Evolutionary conservation across 352 stramenopile genomes (phyloP), one percentile per base, ranked within the genome.

Genomic region (Blastocystis sp.): DNA sequence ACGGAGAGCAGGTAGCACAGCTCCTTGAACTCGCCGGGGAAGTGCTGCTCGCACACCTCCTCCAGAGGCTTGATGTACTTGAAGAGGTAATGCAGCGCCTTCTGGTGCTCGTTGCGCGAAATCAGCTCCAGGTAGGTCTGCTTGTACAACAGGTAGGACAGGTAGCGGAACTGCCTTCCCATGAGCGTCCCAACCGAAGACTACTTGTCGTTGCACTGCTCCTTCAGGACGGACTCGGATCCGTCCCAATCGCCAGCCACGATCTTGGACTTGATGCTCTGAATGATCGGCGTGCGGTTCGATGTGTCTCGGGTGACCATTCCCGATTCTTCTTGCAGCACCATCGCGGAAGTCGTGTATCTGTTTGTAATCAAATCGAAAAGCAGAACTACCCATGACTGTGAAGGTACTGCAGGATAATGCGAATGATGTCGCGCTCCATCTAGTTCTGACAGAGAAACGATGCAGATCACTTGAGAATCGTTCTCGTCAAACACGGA

Each of bases 11-110:
- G 43, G 48, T 81, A 81, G 45, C 71, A 81, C 28, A 81, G 59
- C 45, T 81, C 71, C 71, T 63, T 81, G 45, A 81, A 81, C 60
- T 81, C 71, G 28, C 54, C 40, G 19, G 54, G 43, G 3, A 38
- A 21, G 11, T n/a, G 54, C 3, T 28, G n/a, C 24, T 81, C 54
- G 48, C 71, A 63, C 14, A 81, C 45, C 7, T 7, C 28, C 60
- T 81, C 71, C 7, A 81, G 71, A 3, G 71, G 71, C n/a, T 81
- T 81, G 59, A 81, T 63, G n/a, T 52, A 54, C 60, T 81, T 81
- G 45, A 66, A 66, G 17, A 81, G 71, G 43, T 63, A 81, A 19
- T 81, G 71, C 3, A 81, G 48, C 28, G 43, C 71, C 48, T 81
- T 81, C 45, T 81, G 71, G 48, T 63, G 43, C 71, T 81, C 71